Evolutionary conservation across 768 basidiomycete genomes (phyloP), one percentile per base, ranked within the genome.

Genomic region (Leccinum ochraceum): DNA sequence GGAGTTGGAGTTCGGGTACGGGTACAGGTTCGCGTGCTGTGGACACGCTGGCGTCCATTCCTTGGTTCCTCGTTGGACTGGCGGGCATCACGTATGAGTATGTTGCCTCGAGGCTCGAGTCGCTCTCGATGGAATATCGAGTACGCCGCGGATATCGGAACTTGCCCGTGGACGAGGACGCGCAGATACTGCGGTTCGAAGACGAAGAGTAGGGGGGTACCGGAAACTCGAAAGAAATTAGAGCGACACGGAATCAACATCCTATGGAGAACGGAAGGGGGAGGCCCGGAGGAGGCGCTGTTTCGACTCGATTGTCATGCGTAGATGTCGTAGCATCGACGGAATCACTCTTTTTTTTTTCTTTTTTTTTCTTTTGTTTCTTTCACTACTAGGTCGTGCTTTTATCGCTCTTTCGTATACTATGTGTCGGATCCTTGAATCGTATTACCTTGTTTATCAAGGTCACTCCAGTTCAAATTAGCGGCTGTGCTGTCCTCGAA

Each of bases 61-160:
- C 95, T 0, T 95, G 89, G 87, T 95, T 91, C 80, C 71, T 96
- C 54, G 67, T 97, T 48, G 95, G 95, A 22, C 66, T 95, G 24
- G 83, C 80, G 0, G 85, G 89, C 2, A 85, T 93, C 59, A 90
- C 85, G 3, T 88, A 83, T 76, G 89, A 88, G 69, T 86, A 83
- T 74, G 79, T 87, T 2, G 69, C 79, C 0, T 84, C 83, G 22
- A 77, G 73, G 55, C 63, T 83, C 50, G 84, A 83, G 16, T 63
- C 65, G 1, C 8, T 76, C 4, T 69, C 71, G 4, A 65, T 75
- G 34, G 71, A 77, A 49, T 79, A 84, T 62, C 76, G 80, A 14
- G 59, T 81, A 8, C 78, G 85, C 58, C 77, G 85, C 20, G 92
- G 92, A 42, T 94, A 90, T 66, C 79, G 92, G 66, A 82, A 90